phyloP scores from a whole-genome alignment of 163 green algal species.

The Dunaliella salina region DNA sequence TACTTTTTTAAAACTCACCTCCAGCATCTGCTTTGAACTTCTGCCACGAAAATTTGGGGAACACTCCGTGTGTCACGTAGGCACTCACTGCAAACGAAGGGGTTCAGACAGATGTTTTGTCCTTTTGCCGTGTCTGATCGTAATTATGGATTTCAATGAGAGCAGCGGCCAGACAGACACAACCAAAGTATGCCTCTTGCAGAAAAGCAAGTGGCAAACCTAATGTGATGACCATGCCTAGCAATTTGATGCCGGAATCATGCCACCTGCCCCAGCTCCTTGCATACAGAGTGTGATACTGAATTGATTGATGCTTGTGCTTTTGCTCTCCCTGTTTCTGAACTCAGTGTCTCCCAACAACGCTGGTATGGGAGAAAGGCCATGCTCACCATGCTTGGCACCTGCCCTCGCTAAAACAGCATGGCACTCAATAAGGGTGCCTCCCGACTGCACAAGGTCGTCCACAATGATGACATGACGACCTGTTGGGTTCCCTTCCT shows the following conservation, averaged over 20 bases:
- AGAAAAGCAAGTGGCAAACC: no score
- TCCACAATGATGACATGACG: slow-evolving; percentile 98
- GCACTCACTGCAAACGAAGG: slow-evolving; percentile 71
- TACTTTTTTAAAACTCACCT: no score
- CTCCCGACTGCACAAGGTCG: slow-evolving; percentile 93
- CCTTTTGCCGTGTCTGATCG: no score
- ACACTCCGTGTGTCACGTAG: slow-evolving; percentile 97
- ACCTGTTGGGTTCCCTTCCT: slow-evolving; percentile 76
- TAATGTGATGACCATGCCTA: no score
- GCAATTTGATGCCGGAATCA: no score
- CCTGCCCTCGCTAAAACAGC: slow-evolving; percentile 72
- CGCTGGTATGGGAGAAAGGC: not conserved
- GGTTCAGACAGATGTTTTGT: no score
- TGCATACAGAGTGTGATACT: not conserved
- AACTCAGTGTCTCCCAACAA: no score
- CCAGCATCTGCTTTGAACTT: slow-evolving; percentile 63
- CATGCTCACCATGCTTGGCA: slow-evolving; percentile 57
- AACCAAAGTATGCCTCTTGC: no score
- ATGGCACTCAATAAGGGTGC: slow-evolving; percentile 95
- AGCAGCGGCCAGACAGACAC: no score
- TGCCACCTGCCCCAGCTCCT: no score
- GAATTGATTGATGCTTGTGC: not conserved
- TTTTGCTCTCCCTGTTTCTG: no score
- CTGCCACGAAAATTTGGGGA: slow-evolving; percentile 85
- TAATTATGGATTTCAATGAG: no score